phyloP scores from a whole-genome alignment of 2,329 filamentous ascomycete species.

The Chaetomiaceae sp. region DNA sequence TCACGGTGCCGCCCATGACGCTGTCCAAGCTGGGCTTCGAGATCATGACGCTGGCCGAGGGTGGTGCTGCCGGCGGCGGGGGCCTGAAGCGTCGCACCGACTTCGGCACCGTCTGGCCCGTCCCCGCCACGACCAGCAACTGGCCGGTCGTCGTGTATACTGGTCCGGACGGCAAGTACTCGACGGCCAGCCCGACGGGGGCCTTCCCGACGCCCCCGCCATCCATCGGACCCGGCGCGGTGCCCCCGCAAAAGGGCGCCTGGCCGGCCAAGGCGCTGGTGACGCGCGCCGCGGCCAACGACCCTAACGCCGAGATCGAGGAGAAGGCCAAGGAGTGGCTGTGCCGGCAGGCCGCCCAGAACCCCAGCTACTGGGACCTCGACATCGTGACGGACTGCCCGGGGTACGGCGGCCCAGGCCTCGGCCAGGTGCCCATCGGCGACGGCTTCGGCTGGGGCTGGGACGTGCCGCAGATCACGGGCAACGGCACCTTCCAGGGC shows the following conservation, averaged over 20 bases:
- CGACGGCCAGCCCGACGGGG: constrained; percentile 1
- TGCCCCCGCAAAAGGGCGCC: constrained; percentile 1
- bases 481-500: neutral
- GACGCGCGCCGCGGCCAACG: neutral
- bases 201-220: constrained; percentile 3
- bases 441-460: neutral
- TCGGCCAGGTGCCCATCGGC: neutral
- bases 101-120: neutral
- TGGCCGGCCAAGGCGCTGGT: neutral
- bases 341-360: neutral
- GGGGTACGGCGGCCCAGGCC: neutral
- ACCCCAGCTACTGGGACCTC: neutral
- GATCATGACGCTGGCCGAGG: neutral
- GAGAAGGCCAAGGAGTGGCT: neutral
- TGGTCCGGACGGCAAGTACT: neutral
- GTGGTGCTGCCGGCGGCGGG: neutral
- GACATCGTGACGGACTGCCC: neutral
- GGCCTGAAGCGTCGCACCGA: neutral
- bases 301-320: neutral
- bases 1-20: constrained; percentile 19
- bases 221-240: constrained; percentile 1
- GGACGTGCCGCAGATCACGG: constrained; percentile 1
- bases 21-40: constrained; percentile 3
- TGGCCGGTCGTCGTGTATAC: neutral
- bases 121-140: neutral